These are phyloP conservation scores for Phytopythium kandeliae DNA, from an alignment of 352 stramenopile species.

Conservation along the genomic window DNA sequence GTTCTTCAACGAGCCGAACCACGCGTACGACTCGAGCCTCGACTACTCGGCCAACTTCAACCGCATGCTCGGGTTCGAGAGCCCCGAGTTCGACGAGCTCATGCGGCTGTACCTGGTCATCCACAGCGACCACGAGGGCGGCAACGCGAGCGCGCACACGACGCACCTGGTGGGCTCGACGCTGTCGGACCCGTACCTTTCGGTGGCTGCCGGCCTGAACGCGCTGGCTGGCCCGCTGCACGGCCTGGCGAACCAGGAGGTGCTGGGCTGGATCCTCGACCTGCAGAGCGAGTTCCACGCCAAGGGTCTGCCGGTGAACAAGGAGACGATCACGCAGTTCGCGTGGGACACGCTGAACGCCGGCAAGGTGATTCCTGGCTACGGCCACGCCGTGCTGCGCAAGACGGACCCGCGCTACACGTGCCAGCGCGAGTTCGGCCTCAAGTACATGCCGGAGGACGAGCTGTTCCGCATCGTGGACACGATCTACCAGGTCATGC, in stretches of 20 bases:
- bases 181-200: conserved; percentile 97
- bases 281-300: conserved; percentile 95
- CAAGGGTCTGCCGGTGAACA: conserved; percentile 95
- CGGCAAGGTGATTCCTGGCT: conserved; percentile 98
- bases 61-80: conserved; percentile 97
- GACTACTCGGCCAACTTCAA: conserved; percentile 99
- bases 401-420: conserved; percentile 99
- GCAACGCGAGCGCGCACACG: conserved; percentile 97
- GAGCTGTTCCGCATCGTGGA: conserved; percentile 99
- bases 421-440: conserved; percentile 98
- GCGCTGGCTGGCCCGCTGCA: conserved; percentile 97
- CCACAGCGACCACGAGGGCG: conserved; percentile 99
- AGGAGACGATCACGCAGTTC: conserved; percentile 99
- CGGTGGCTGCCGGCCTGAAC: conserved; percentile 95
- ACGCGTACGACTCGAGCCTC: conserved; percentile 91
- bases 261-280: conserved; percentile 92
- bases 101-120: conserved; percentile 99
- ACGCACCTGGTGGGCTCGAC: conserved; percentile 98
- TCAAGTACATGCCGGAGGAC: conserved; percentile 99
- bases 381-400: conserved; percentile 97
- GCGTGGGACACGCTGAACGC: conserved; percentile 98
- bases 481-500: conserved; percentile 99
- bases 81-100: conserved; percentile 96
- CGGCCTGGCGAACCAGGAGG: conserved; percentile 99
- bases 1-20: conserved; percentile 95